phyloP scores from a whole-genome alignment of 1,284 basidiomycete genomes.

The Leucoagaricus sp. region DNA sequence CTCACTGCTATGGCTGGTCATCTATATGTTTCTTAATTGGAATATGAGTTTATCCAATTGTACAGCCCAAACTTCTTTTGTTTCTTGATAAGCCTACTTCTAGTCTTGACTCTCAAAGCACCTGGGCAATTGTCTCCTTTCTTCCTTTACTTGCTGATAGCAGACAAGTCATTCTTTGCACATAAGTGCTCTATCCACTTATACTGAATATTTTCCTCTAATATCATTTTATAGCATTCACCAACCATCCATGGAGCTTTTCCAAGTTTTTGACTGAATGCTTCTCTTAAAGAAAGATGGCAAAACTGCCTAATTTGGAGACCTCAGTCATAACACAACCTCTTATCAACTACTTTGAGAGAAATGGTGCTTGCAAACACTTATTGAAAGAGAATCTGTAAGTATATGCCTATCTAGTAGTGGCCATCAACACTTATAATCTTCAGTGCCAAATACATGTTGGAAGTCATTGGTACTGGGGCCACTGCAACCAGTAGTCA shows the following conservation, averaged over 20 bases:
- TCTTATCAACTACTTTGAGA: slow-evolving; percentile 67
- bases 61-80: slow-evolving; percentile 69
- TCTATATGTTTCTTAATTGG: background rate
- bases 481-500: slow-evolving; percentile 44
- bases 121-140: slow-evolving; percentile 83
- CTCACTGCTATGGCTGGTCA: slow-evolving; percentile 61
- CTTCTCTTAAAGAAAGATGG: slow-evolving; percentile 63
- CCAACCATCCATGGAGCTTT: slow-evolving; percentile 72
- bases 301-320: slow-evolving; percentile 73
- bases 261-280: slow-evolving; percentile 69
- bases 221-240: slow-evolving; percentile 27
- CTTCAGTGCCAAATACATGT: slow-evolving; percentile 67
- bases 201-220: background rate
- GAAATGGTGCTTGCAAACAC: slow-evolving; percentile 54
- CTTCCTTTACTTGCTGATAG: slow-evolving; percentile 76
- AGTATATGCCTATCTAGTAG: slow-evolving; percentile 14
- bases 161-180: slow-evolving; percentile 77
- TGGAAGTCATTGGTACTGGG: slow-evolving; percentile 71
- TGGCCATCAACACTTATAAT: background rate
- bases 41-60: slow-evolving; percentile 23
- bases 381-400: slow-evolving; percentile 49
- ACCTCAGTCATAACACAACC: slow-evolving; percentile 57
- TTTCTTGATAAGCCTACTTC: slow-evolving; percentile 87
- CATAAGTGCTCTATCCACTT: slow-evolving; percentile 48
- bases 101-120: slow-evolving; percentile 88